Percentiles rank a stretch among this genome's conserved stretches.
These are phyloP conservation scores for Kentomonas sorsogonicus DNA, from an alignment of 208 protist genomes.

Conservation along the genomic window DNA sequence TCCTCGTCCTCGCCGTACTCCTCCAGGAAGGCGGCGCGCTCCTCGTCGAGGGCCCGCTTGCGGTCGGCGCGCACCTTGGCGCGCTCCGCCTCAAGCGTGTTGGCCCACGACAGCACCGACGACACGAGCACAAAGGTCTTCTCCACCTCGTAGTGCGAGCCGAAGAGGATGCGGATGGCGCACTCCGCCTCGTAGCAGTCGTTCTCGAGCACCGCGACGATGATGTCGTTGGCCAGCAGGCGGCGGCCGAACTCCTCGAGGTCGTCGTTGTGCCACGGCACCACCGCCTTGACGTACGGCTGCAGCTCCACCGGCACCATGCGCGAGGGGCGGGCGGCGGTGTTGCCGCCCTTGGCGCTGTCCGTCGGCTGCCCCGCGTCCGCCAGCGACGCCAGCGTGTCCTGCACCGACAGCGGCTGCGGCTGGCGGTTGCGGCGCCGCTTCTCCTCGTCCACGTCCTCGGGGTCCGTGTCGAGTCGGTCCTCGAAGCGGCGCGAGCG, in stretches of 20 bases:
- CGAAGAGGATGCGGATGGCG: constrained; percentile 71
- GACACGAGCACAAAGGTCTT: constrained; percentile 92
- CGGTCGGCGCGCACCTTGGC: constrained; percentile 32
- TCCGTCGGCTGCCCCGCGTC: not conserved
- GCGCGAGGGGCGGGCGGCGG: not conserved
- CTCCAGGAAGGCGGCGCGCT: constrained; percentile 24
- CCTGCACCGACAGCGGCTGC: constrained; percentile 1
- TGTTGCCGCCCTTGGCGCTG: constrained; percentile 5
- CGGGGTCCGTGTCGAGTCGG: too few relatives aligned
- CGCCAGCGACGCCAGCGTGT: not conserved
- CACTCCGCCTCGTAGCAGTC: constrained; percentile 77
- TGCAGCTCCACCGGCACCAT: constrained; percentile 29
- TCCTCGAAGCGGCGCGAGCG: not conserved
- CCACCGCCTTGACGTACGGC: constrained; percentile 39
- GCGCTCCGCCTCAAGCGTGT: constrained; percentile 56
- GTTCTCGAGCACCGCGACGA: constrained; percentile 81
- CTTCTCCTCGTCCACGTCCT: too few relatives aligned
- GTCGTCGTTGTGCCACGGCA: constrained; percentile 67
- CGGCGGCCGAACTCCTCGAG: constrained; percentile 48
- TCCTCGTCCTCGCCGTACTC: constrained; percentile 35
- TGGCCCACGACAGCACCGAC: constrained; percentile 77
- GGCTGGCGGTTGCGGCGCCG: too few relatives aligned
- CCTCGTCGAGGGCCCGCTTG: constrained; percentile 35
- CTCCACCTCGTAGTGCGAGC: constrained; percentile 83
- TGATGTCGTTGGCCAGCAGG: constrained; percentile 75